These are phyloP conservation scores for Acorus calamus DNA, from an alignment of 106 monocot genomes.

Conservation along the genomic window DNA sequence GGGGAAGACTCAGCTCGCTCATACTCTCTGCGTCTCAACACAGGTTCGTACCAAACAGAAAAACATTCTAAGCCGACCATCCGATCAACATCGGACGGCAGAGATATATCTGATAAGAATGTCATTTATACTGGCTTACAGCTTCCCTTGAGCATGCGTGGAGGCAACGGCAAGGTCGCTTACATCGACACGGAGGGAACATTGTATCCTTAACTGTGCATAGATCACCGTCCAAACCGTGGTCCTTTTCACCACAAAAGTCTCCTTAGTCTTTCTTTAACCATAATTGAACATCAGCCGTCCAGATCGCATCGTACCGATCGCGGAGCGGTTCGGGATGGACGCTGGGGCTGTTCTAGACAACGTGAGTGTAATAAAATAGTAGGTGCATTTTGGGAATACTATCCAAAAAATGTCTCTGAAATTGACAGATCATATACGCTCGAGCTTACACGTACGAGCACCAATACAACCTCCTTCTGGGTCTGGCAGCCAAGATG, in stretches of 20 bases:
- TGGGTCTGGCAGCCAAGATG: constrained; percentile 96
- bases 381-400: too few relatives aligned
- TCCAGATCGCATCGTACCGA: constrained; percentile 87
- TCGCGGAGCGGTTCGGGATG: constrained; percentile 97
- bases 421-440: constrained; percentile 64
- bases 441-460: constrained; percentile 97
- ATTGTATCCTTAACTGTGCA: constrained; percentile 63
- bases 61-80: too few relatives aligned
- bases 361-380: constrained; percentile 35
- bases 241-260: constrained; percentile 3
- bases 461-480: constrained; percentile 87
- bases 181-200: constrained; percentile 99
- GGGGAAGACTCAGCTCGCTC: constrained; percentile 94
- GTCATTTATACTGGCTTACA: constrained; percentile 1
- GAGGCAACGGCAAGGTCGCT: constrained; percentile 95
- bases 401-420: neutral
- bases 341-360: constrained; percentile 82
- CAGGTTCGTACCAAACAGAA: constrained; percentile 41
- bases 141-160: constrained; percentile 84
- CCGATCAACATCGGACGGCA: too few relatives aligned
- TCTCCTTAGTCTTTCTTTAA: neutral
- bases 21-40: constrained; percentile 89
- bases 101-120: neutral
- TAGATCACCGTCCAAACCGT: neutral
- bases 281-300: constrained; percentile 30